Evolutionary conservation across 2,329 filamentous ascomycete species (phyloP).

Genomic region (Echinosphaeria canescens): DNA sequence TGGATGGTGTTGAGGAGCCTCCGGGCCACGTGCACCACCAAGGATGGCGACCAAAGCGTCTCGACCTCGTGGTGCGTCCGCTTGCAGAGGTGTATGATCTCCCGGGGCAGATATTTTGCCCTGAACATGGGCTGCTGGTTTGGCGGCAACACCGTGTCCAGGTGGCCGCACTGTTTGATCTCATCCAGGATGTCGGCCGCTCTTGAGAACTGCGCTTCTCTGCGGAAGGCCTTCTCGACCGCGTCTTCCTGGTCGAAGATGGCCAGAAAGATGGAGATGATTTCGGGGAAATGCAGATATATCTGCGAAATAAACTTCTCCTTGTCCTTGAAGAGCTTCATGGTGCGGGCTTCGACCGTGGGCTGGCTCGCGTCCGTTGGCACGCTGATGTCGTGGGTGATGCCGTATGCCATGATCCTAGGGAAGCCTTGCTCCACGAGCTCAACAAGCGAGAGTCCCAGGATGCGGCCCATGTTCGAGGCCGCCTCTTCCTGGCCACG

Average conservation of each 20-base stretch:
- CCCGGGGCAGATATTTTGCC: constrained; percentile 51
- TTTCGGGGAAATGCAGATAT: constrained; percentile 50
- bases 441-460: constrained; percentile 29
- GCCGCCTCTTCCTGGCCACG: constrained; percentile 46
- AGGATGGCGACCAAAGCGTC: constrained; percentile 52
- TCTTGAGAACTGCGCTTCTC: constrained; percentile 30
- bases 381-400: constrained; percentile 48
- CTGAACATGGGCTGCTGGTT: constrained; percentile 79
- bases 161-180: constrained; percentile 50
- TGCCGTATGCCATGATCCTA: constrained; percentile 63
- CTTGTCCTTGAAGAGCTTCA: constrained; percentile 45
- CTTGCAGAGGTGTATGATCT: constrained; percentile 59
- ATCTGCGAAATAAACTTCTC: constrained; percentile 41
- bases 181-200: constrained; percentile 41
- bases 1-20: constrained; percentile 65
- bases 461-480: constrained; percentile 31
- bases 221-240: constrained; percentile 44
- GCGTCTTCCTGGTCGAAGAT: constrained; percentile 59
- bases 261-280: constrained; percentile 56
- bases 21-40: constrained; percentile 55
- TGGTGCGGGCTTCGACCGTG: constrained; percentile 43
- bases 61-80: constrained; percentile 42
- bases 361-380: constrained; percentile 16
- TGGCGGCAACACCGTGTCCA: constrained; percentile 40
- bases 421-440: constrained; percentile 33